Percentiles rank a stretch among this genome's conserved stretches.
Conservation (phyloP, 169 alveolate species). For the Plasmodium coatneyi region DNA sequence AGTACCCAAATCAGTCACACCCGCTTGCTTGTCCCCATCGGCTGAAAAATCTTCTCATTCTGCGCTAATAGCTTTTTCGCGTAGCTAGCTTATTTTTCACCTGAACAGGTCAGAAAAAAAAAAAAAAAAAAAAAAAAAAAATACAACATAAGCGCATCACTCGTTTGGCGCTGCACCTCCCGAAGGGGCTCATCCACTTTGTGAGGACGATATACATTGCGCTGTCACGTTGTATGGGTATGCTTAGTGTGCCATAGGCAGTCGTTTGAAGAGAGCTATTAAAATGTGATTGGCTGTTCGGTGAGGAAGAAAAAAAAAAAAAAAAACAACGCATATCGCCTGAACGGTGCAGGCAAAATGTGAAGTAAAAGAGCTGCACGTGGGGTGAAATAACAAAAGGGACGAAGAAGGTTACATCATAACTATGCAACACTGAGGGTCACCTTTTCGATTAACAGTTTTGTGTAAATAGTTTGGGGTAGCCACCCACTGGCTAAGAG, state of each 20-base stretch:
- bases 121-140: not conserved
- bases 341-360: constrained; percentile 6
- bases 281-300: not conserved
- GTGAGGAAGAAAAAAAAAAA: not conserved
- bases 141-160: not conserved
- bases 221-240: not conserved
- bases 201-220: not conserved
- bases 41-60: constrained; percentile 1
- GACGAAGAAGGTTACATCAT: not conserved
- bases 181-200: not conserved
- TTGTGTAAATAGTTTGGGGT: not conserved
- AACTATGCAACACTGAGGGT: not conserved
- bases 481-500: not conserved
- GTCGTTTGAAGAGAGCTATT: not conserved
- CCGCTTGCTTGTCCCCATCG: not conserved
- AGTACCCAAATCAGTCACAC: not conserved
- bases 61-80: not conserved
- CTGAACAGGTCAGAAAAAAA: not conserved
- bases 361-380: not conserved
- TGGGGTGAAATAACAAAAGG: not conserved
- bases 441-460: not conserved
- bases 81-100: not conserved
- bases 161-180: not conserved
- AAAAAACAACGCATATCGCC: not conserved
- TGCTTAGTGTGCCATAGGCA: not conserved